Evolutionary conservation across 2,329 filamentous ascomycete genomes (phyloP).

Genomic region (Didymella pinodella): DNA sequence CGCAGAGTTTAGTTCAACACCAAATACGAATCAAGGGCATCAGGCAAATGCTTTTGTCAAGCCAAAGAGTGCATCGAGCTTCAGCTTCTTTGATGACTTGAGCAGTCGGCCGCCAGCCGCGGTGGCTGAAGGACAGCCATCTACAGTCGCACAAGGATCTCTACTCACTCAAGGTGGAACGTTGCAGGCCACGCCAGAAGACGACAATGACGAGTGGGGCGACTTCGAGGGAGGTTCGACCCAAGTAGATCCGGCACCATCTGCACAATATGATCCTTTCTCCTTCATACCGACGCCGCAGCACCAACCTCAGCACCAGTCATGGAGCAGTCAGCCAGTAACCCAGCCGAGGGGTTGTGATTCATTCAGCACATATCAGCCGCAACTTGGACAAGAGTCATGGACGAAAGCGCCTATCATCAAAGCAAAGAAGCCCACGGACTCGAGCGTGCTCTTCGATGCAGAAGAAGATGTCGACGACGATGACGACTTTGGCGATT

Average conservation of each 20-base stretch:
- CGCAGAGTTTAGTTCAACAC: constrained; percentile 41
- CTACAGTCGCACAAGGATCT: constrained; percentile 20
- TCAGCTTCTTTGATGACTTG: constrained; percentile 49
- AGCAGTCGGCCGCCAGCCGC: constrained; percentile 24
- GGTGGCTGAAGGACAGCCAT: constrained; percentile 23
- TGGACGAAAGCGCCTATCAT: constrained; percentile 41
- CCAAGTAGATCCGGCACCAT: constrained; percentile 20
- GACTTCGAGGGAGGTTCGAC: constrained; percentile 49
- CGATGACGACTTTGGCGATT: constrained; percentile 52
- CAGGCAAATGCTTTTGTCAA: constrained; percentile 7
- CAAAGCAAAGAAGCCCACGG: constrained; percentile 44
- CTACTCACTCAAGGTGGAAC: not conserved
- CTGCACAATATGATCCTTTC: constrained; percentile 31
- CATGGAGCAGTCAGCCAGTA: constrained; percentile 12
- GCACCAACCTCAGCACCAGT: constrained; percentile 22
- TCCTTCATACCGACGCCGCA: constrained; percentile 23
- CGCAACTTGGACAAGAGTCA: constrained; percentile 22
- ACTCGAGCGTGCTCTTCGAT: constrained; percentile 53
- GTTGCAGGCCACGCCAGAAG: constrained; percentile 14
- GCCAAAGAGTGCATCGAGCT: constrained; percentile 31
- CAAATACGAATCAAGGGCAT: constrained; percentile 27
- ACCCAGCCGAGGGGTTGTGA: constrained; percentile 16
- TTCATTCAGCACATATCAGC: constrained; percentile 17
- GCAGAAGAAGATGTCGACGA: constrained; percentile 47
- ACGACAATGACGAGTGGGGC: constrained; percentile 52